Conservation (phyloP, 2,329 filamentous ascomycete species). For the Fragosphaeria purpurea region DNA sequence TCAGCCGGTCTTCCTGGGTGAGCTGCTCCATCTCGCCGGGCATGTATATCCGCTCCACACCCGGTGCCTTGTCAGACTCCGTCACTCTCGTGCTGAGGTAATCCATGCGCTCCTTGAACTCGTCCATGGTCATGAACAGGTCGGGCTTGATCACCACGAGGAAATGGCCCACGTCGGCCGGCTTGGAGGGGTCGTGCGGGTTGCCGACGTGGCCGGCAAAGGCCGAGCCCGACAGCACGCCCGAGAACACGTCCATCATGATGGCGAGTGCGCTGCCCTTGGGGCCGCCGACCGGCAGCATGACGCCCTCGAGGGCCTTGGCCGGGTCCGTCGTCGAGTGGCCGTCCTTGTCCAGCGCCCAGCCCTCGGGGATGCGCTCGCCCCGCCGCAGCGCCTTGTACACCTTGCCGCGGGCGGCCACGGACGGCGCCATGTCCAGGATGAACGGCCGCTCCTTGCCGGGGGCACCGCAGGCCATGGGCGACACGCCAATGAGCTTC, state of each 20-base stretch:
- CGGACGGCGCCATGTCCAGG: slow-evolving; percentile 16
- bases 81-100: slow-evolving; percentile 11
- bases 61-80: slow-evolving; percentile 9
- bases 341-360: slow-evolving; percentile 15
- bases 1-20: too few relatives aligned
- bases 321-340: slow-evolving; percentile 14
- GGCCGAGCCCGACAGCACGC: slow-evolving; percentile 45
- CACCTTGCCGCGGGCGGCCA: slow-evolving; percentile 18
- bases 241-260: slow-evolving; percentile 56
- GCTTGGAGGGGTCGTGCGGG: slow-evolving; percentile 39
- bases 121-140: slow-evolving; percentile 36
- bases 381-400: slow-evolving; percentile 15
- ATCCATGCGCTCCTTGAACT: slow-evolving; percentile 34
- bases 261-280: slow-evolving; percentile 49
- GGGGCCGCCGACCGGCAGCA: slow-evolving; percentile 44
- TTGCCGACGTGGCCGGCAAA: slow-evolving; percentile 47
- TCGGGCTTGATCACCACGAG: slow-evolving; percentile 44
- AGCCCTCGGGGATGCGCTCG: slow-evolving; percentile 16
- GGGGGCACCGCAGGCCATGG: slow-evolving; percentile 42
- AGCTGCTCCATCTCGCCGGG: slow-evolving; percentile 4
- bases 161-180: slow-evolving; percentile 45
- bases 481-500: slow-evolving; percentile 21
- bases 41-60: slow-evolving; percentile 9
- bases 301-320: slow-evolving; percentile 12
- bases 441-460: slow-evolving; percentile 34